A percentile compares a stretch with the other conserved stretches of the same genome.
Evolutionary conservation across 2,329 filamentous ascomycete species (phyloP).

Genomic region (Ceratocystis colombiana): DNA sequence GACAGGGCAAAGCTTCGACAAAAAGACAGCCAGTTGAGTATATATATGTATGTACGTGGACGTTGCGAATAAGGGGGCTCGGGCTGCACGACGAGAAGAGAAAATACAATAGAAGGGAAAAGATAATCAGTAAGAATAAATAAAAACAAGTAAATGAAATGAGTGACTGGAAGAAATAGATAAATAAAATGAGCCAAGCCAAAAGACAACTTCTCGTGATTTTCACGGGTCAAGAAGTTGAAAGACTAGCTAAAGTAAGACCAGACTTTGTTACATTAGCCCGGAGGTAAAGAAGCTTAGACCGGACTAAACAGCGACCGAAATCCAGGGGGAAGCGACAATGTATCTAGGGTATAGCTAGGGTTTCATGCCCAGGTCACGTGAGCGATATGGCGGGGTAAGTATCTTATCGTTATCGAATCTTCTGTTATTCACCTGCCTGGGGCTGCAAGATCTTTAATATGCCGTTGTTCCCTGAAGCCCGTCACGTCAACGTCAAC

Average conservation of each 20-base stretch:
- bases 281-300: constrained; percentile 3
- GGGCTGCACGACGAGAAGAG: neutral
- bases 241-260: neutral
- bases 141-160: constrained; percentile 1
- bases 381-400: neutral
- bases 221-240: neutral
- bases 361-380: neutral
- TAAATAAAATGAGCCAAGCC: neutral
- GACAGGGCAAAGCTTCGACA: neutral
- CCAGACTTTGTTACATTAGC: neutral
- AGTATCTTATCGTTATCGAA: constrained; percentile 1
- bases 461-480: neutral
- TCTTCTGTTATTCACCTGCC: neutral
- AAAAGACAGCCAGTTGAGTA: too few species aligned
- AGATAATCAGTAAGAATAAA: constrained; percentile 2
- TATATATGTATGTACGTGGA: neutral
- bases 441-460: constrained; percentile 7
- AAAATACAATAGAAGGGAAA: neutral
- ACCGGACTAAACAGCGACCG: neutral
- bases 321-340: neutral
- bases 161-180: constrained; percentile 13
- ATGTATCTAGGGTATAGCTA: neutral
- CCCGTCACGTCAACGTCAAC: neutral
- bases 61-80: neutral
- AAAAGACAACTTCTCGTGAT: neutral